These are phyloP conservation scores for Nepenthes gracilis DNA, from an alignment of 148 eudicot species.

Conservation along the genomic window DNA sequence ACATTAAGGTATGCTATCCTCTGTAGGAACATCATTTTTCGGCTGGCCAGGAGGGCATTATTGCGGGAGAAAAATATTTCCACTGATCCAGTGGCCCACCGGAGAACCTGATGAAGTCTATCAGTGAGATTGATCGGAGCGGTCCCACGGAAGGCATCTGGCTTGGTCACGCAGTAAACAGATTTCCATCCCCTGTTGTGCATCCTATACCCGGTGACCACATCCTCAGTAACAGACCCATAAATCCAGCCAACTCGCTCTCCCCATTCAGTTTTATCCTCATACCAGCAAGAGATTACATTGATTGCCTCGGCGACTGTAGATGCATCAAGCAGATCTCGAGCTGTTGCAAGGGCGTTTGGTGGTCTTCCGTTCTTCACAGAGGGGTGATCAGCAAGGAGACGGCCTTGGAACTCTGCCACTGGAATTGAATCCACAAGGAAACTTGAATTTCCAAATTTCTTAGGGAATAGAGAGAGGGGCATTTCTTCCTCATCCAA, in stretches of 20 bases:
- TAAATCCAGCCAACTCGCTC: background rate
- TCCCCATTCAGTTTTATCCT: background rate
- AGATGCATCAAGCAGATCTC: background rate
- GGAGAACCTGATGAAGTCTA: background rate
- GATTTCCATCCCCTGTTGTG: constrained; percentile 1
- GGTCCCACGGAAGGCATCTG: background rate
- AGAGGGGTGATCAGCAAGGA: background rate
- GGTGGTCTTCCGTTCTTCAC: background rate
- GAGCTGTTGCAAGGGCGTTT: background rate
- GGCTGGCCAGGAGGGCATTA: background rate
- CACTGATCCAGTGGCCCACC: background rate
- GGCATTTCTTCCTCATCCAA: background rate
- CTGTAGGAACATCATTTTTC: background rate
- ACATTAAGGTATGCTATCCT: background rate
- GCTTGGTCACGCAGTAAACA: background rate
- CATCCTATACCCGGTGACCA: background rate
- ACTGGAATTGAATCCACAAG: background rate
- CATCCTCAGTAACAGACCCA: background rate
- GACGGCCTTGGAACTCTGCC: background rate
- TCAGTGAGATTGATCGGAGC: constrained; percentile 1
- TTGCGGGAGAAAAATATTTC: background rate
- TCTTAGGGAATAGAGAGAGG: background rate
- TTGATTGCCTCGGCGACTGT: background rate
- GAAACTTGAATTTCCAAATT: background rate
- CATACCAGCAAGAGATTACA: background rate